Conservation (phyloP, 2,329 filamentous ascomycete species). For the Tolypocladium album region DNA sequence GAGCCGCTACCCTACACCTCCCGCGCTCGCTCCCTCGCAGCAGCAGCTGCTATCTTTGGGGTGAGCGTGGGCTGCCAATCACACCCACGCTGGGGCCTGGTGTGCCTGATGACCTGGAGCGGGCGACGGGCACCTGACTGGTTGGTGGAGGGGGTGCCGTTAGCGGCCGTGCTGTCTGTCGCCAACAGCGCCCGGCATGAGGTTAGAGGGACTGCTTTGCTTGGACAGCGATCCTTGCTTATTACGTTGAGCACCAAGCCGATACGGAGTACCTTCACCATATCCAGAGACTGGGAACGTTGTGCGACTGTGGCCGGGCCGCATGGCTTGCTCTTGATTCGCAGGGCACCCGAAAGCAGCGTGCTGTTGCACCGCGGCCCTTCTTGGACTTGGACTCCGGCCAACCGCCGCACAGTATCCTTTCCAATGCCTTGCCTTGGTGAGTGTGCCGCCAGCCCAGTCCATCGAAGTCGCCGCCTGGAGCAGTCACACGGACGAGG, state of each 20-base stretch:
- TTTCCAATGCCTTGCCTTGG: not conserved
- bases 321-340: not conserved
- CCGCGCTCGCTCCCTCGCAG: not conserved
- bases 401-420: not conserved
- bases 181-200: not conserved
- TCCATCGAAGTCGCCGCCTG: not conserved
- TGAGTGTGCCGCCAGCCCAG: not conserved
- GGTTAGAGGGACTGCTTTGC: not conserved
- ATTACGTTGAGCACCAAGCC: not conserved
- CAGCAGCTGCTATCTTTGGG: slow-evolving; percentile 2
- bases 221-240: not conserved
- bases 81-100: slow-evolving; percentile 2
- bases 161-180: not conserved
- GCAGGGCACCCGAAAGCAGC: not conserved
- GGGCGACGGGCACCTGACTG: slow-evolving; percentile 12
- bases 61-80: slow-evolving; percentile 1
- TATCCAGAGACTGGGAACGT: not conserved
- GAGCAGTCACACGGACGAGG: not conserved
- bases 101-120: slow-evolving; percentile 12
- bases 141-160: slow-evolving; percentile 7
- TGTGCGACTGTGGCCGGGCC: not conserved
- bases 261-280: not conserved
- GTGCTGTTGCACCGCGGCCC: not conserved
- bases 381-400: not conserved
- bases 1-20: not conserved